A percentile compares a stretch with the other conserved stretches of the same genome.
Conservation (phyloP, 306 rosid genomes). For the Trifolium fragiferum region DNA sequence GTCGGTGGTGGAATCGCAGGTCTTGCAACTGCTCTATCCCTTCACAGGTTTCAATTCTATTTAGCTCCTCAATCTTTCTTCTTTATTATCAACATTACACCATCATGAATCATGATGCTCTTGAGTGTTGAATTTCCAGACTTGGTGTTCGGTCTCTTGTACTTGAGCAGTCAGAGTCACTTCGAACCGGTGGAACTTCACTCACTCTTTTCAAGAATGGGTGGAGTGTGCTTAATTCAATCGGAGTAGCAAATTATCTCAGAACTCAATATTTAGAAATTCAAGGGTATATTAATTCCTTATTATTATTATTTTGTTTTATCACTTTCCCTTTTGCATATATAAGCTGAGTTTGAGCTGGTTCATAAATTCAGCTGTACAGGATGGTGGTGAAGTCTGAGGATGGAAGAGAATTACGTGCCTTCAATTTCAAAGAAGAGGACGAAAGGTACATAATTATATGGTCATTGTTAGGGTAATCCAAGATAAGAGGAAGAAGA, state of each 20-base stretch:
- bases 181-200: conserved; percentile 75
- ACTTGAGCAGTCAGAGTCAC: conserved; percentile 47
- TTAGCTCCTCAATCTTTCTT: neutral
- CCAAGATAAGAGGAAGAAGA: too few relatives aligned
- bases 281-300: conserved; percentile 61
- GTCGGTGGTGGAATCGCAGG: conserved; percentile 82
- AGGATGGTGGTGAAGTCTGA: conserved; percentile 84
- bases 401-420: conserved; percentile 76
- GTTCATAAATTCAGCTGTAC: conserved; percentile 71
- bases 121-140: conserved; percentile 39
- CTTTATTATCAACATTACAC: neutral
- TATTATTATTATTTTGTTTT: neutral
- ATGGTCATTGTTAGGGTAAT: too few relatives aligned
- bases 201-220: conserved; percentile 91
- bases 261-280: conserved; percentile 75
- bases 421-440: conserved; percentile 84
- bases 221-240: conserved; percentile 87
- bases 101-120: neutral
- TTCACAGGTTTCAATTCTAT: conserved; percentile 55
- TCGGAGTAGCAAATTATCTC: conserved; percentile 81
- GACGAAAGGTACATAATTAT: conserved; percentile 59
- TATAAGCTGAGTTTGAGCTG: conserved; percentile 52
- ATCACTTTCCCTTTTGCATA: neutral
- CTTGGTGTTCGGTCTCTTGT: conserved; percentile 71
- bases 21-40: conserved; percentile 78